phyloP scores from a whole-genome alignment of 768 basidiomycete species.

The Amanita inopinata region DNA sequence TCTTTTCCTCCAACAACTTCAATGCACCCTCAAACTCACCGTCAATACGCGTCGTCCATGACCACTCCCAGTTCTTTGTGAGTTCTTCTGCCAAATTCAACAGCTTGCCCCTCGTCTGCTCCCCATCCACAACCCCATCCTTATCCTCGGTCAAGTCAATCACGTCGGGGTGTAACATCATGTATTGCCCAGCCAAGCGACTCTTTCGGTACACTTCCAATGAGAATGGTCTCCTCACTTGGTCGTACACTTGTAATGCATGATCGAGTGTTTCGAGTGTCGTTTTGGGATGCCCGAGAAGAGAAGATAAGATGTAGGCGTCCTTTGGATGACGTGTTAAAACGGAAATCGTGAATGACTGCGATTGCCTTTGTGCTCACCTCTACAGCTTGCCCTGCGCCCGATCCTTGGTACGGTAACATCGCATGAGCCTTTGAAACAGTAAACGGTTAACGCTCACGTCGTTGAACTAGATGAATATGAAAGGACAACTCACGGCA shows the following conservation, averaged over 20 bases:
- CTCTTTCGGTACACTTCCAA: conserved; percentile 25
- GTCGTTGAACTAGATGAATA: not conserved
- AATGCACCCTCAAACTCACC: no score
- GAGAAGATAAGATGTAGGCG: conserved; percentile 33
- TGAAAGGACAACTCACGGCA: conserved; percentile 13
- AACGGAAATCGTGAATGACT: conserved; percentile 20
- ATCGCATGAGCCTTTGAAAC: conserved; percentile 44
- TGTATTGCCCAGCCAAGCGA: no score
- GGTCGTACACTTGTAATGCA: conserved; percentile 34
- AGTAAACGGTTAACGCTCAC: not conserved
- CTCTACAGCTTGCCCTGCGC: conserved; percentile 52
- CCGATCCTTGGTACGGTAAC: conserved; percentile 46
- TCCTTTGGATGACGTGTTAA: conserved; percentile 26
- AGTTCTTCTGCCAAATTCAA: not conserved
- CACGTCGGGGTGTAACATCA: no score
- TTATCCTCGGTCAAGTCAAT: not conserved
- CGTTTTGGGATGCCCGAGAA: conserved; percentile 35
- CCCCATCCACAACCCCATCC: conserved; percentile 1
- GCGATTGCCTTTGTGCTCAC: conserved; percentile 19
- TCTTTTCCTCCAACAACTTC: no score
- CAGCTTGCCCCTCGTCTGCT: not conserved
- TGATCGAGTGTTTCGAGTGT: conserved; percentile 29
- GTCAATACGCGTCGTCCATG: no score
- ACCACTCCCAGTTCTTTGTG: conserved; percentile 1
- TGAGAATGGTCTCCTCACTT: conserved; percentile 39